Base-by-base conservation (phyloP, 2,329 filamentous ascomycete genomes). In the Paecilomyces niveus region DNA sequence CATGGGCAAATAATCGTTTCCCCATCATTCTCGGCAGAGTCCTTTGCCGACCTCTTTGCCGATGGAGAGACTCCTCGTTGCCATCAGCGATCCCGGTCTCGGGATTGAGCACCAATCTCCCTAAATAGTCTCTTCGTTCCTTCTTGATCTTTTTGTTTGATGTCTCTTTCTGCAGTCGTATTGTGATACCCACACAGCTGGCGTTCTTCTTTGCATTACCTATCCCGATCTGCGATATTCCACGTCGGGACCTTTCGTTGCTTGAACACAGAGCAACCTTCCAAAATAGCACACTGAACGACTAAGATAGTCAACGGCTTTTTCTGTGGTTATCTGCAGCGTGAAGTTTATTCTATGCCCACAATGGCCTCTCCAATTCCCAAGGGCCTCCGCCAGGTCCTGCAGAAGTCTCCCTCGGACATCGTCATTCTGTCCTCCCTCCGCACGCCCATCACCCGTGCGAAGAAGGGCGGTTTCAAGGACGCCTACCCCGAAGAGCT, bases 401-500 rank as follows among this genome's bases (percentile, higher is more conserved):
- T 96, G 60, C 77, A 86, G 68, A 96, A 94, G 75, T 78, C 86
- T 24, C 88, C 91, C 49, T 84, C 86, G 63, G 92, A 97, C 77
- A 84, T 91, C 50, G 90, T 97, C 67, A 89, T 97, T 71, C 86
- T 96, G 67, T 95, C 92, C 21, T 86, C 92, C n/a, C 83, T 96
- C 49, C 90, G 92, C 65, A 97, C 92, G 7, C 89, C 92, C 49
- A 83, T 97, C 63, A 93, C 89, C 60, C 86, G 90, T 63, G 85
- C 91, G 49, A 88, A 91, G 79, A 90, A 90, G 70, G 92, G 92
- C 68, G 83, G 84, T 18, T 85, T 97, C 69, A 90, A 90, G 74
- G 89, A 96, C 72, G 88, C 92, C 54, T 92, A 93, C 77, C 92
- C 94, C 15, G 92, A 97, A 74, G 90, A 96, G 74, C 83, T 97